phyloP scores from a whole-genome alignment of 1,284 basidiomycete species.

The Cutaneotrichosporon cutaneum region DNA sequence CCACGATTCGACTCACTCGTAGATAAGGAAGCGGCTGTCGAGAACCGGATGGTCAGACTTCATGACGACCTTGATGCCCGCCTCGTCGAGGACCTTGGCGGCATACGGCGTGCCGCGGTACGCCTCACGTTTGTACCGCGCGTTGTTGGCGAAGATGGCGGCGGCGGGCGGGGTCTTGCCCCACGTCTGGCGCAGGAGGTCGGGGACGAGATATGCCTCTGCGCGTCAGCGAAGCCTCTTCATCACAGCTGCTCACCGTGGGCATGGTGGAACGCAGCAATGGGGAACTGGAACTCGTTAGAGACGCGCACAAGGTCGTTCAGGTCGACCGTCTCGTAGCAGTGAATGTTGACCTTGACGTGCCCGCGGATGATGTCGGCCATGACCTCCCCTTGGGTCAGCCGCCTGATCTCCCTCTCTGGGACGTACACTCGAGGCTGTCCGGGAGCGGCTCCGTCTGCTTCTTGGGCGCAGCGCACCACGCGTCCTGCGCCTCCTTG shows the following conservation, averaged over 20 bases:
- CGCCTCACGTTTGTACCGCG: conserved; percentile 74
- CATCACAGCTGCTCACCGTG: conserved; percentile 40
- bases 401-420: not conserved
- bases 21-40: conserved; percentile 72
- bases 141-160: conserved; percentile 69
- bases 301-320: conserved; percentile 63
- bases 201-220: conserved; percentile 77
- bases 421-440: conserved; percentile 64
- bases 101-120: conserved; percentile 84
- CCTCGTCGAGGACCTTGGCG: conserved; percentile 71
- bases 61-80: conserved; percentile 66
- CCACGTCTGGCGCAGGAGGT: conserved; percentile 57
- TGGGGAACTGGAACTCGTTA: conserved; percentile 65
- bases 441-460: conserved; percentile 65
- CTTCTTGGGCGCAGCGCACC: conserved; percentile 60
- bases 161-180: conserved; percentile 60
- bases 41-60: conserved; percentile 67
- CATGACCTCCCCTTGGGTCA: conserved; percentile 62
- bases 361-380: conserved; percentile 74
- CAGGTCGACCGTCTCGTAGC: conserved; percentile 75
- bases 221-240: not conserved
- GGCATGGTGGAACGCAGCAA: conserved; percentile 54
- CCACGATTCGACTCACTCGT: conserved; percentile 56
- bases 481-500: conserved; percentile 68
- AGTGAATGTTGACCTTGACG: conserved; percentile 71